Conservation (phyloP, 2,329 filamentous ascomycete species). For the Colletotrichum sp. region DNA sequence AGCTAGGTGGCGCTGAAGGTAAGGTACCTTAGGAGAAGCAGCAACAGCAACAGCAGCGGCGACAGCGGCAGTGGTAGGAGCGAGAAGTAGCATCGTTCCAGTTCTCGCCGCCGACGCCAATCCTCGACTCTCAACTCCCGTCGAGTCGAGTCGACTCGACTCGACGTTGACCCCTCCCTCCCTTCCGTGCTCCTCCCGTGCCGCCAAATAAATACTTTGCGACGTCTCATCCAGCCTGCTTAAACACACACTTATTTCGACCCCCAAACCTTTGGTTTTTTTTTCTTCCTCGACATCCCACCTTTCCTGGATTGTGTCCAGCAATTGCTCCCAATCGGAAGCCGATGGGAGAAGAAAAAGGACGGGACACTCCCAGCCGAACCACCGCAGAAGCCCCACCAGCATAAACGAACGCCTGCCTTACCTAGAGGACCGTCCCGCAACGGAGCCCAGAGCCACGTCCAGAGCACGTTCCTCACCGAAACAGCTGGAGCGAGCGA, state of each 20-base stretch:
- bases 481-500: background rate
- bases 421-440: slow-evolving; percentile 5
- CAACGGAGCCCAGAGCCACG: slow-evolving; percentile 13
- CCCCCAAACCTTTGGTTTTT: background rate
- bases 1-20: background rate
- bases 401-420: background rate
- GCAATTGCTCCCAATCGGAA: background rate
- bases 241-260: background rate
- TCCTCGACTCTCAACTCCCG: background rate
- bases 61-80: background rate
- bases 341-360: background rate
- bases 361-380: background rate
- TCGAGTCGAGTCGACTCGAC: background rate
- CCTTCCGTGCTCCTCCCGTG: background rate
- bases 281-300: background rate
- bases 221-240: slow-evolving; percentile 17
- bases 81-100: background rate
- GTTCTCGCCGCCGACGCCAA: background rate
- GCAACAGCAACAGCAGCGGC: background rate
- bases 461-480: slow-evolving; percentile 14
- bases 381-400: background rate
- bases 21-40: background rate
- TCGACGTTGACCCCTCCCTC: background rate
- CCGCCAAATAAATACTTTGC: slow-evolving; percentile 17
- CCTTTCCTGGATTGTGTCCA: background rate